phyloP scores from a whole-genome alignment of 345 rosid species.

The Rubroshorea leprosula region DNA sequence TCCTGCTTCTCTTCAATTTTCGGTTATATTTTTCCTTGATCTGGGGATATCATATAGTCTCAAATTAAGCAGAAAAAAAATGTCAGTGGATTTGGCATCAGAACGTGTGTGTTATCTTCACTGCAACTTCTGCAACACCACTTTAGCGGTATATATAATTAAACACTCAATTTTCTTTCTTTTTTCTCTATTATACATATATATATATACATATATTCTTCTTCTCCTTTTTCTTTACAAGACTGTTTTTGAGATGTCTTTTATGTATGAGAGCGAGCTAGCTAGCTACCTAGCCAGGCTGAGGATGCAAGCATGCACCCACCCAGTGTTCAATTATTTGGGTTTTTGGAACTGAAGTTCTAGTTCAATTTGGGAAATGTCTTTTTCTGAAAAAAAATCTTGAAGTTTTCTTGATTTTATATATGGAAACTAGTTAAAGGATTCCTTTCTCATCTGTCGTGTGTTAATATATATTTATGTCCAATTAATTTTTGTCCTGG shows the following conservation, averaged over 20 bases:
- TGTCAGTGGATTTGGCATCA: conserved; percentile 70
- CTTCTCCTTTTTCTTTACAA: conserved; percentile 4
- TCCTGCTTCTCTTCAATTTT: conserved; percentile 16
- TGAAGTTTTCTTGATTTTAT: too few relatives aligned
- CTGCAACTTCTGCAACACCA: conserved; percentile 99
- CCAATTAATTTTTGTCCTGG: too few relatives aligned
- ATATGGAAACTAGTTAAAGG: too few relatives aligned
- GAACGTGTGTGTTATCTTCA: conserved; percentile 90
- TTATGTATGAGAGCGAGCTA: too few relatives aligned
- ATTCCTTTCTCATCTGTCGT: conserved; percentile 11
- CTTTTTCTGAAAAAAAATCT: too few relatives aligned
- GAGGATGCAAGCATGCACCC: too few relatives aligned
- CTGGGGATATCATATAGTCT: neutral
- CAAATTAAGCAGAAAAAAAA: conserved; percentile 13
- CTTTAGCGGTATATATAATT: conserved; percentile 62
- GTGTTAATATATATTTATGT: conserved; percentile 28
- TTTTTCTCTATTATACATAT: neutral
- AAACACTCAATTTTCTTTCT: conserved; percentile 21
- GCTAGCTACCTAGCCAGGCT: too few relatives aligned
- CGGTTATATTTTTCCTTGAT: conserved; percentile 4
- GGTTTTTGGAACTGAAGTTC: too few relatives aligned
- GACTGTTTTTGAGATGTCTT: too few relatives aligned
- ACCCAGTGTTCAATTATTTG: too few relatives aligned
- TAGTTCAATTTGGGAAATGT: too few relatives aligned
- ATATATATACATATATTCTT: neutral